Evolutionary conservation across 1,139 yeast species (phyloP), one percentile per base, ranked within the genome.

Genomic region (Saccharomyces hybrid): DNA sequence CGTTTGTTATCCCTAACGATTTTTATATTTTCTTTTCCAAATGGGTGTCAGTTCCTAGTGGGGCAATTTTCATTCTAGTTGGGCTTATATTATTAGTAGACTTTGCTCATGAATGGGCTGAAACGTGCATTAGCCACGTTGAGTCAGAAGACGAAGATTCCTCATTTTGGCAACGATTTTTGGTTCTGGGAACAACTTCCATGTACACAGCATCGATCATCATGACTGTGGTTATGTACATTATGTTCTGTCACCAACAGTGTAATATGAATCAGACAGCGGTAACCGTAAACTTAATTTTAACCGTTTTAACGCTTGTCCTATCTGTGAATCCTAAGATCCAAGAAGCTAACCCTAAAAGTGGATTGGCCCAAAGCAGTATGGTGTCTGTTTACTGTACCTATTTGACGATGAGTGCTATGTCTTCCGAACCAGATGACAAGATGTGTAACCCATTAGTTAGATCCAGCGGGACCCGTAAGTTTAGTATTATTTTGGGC

Each of bases 61-160:
- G 97, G 48, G 86, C 95, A 3, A 70, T 90, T 3, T 95, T 95
- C 71, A 79, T 93, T 42, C 84, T 95, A 7, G 89, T 93, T 59
- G 99, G 99, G 0, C 77, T 95, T 56, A 88, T 95, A 9, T 76
- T 95, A 52, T 74, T 95, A 53, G 98, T 95, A 31, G 99, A 95
- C 71, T 93, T 90, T 77, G 98, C 99, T 11, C 99, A 95, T 71
- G 95, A 95, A 57, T 95, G 98, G 97, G 98, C 99, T 0, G 99
- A 95, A 66, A 88, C 87, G 9, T 95, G 99, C 68, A 79, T 93
- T 54, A 93, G 86, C 61, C 88, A 89, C 65, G 89, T 93, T 50
- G 98, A 93, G 69, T 78, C 81, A 61, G 95, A 87, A 62, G 96
- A 91, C 59, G 86, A 91, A 51, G 80, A 83, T 53, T 64, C 76